Evolutionary conservation across 352 stramenopile species (phyloP), one percentile per base, ranked within the genome.

Genomic region (Pythium aquatile): DNA sequence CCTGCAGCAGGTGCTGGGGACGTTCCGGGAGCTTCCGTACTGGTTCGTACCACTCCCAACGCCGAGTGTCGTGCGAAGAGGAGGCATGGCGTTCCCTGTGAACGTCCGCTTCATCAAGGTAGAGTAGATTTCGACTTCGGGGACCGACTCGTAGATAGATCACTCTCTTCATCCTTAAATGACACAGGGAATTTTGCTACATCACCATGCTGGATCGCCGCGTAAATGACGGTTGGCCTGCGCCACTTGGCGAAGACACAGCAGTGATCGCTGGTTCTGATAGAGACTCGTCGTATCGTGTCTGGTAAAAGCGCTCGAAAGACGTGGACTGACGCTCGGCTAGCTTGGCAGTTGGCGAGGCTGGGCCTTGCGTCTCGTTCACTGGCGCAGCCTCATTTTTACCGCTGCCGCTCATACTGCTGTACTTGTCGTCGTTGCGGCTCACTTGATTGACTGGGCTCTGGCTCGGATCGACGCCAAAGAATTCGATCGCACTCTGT

Each of bases 1-100:
- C 69, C 64, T 94, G 32, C 76, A 89, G 62, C 78, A 91, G 69
- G 80, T 95, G 10, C 86, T 95, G 28, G 87, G 87, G 8, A 81
- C 80, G 14, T 83, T 77, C 33, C 56, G 55, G 3, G 81, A 91
- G 61, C 55, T 87, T 29, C 74, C 73, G 13, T 85, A 85, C 62
- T 93, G 84, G 83, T 91, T 93, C 62, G 14, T 95, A 2, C 87
- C 87, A 3, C 20, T 93, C 1, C 77, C 80, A 30, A 86, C 68
- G 17, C 81, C 85, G 3, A 90, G 76, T 61, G 65, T 81, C 24
- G 26, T 78, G 26, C 64, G 73, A 33, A 71, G 70, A 66, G 73
- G 79, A 28, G 82, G 73, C 0, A 74, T 73, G 32, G 67, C 54
- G 30, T 93, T 93, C 54, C 76, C 78, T 13, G 51, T 86, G 28